Evolutionary conservation across 2,329 filamentous ascomycete genomes (phyloP), one percentile per base, ranked within the genome.

Genomic region (Fusarium kyushuense): DNA sequence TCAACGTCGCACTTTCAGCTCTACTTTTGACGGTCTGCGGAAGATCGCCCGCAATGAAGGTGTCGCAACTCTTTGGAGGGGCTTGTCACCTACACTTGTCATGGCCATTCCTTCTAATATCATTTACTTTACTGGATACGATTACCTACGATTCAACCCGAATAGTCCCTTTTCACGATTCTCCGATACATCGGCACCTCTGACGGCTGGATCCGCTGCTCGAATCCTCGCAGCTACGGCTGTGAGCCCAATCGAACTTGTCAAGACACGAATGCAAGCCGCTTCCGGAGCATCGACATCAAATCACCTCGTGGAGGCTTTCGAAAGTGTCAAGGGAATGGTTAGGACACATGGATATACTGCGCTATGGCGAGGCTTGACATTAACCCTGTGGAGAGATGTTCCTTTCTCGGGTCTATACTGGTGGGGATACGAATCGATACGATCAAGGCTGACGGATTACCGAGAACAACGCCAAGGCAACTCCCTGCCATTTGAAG

Each of bases 61-160:
- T 2, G 76, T 94, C 14, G 86, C 87, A 27, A 96, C 94, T 3
- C 81, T 99, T 35, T 99, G 96, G 95, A 88, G 96, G 64, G 96
- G 96, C 0, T 83, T 99, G 7, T 96, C 92, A n/a, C 95, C 96
- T 0, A 99, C 96, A 0, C 82, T 99, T 23, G 86, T 94, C 68
- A 99, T 99, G 96, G 90, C 94, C 0, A 87, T 99, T 8, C 96
- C 96, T 0, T 93, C 90, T 27, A 99, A 99, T 77, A 96, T 99
- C 71, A 98, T 99, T 70, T 99, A 99, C 80, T 97, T 98, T 75
- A 96, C 96, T 14, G 96, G 96, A 38, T 99, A 99, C 79, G 96
- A 99, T 76, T 97, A 94, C 91, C 79, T 99, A 60, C 90, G 96
- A 35, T 92, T 86, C 68, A 91, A 92, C 73, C 82, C 84, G 2